phyloP scores from a whole-genome alignment of 108 stramenopile genomes.

The Chaetoceros muelleri region DNA sequence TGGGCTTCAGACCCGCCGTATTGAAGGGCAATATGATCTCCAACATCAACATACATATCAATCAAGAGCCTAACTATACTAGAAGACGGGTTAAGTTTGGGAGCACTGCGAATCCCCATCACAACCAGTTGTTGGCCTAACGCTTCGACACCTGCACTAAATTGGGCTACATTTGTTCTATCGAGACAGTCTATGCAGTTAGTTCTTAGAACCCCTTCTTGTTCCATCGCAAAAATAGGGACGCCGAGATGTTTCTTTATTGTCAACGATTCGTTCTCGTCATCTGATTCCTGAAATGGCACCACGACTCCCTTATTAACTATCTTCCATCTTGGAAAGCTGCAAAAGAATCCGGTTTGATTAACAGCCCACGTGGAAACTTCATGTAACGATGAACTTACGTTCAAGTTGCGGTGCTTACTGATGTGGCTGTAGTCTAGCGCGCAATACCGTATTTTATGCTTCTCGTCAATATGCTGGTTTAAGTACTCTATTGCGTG shows the following conservation, averaged over 20 bases:
- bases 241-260: slow-evolving; percentile 50
- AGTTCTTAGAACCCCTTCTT: slow-evolving; percentile 90
- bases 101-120: slow-evolving; percentile 80
- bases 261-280: slow-evolving; percentile 24
- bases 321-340: slow-evolving; percentile 77
- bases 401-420: slow-evolving; percentile 83
- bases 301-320: slow-evolving; percentile 51
- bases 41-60: slow-evolving; percentile 96
- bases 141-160: slow-evolving; percentile 88
- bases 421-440: slow-evolving; percentile 87
- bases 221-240: slow-evolving; percentile 87
- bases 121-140: slow-evolving; percentile 87
- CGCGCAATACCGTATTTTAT: slow-evolving; percentile 84
- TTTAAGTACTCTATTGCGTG: slow-evolving; percentile 93
- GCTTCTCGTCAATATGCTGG: slow-evolving; percentile 69
- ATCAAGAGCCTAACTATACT: slow-evolving; percentile 87
- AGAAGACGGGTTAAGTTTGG: slow-evolving; percentile 74
- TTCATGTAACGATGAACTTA: slow-evolving; percentile 80
- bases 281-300: slow-evolving; percentile 54
- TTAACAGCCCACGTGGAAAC: slow-evolving; percentile 89
- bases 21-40: slow-evolving; percentile 94
- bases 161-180: slow-evolving; percentile 97
- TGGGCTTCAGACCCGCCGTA: slow-evolving; percentile 99
- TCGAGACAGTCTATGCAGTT: slow-evolving; percentile 99
- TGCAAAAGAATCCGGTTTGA: slow-evolving; percentile 94